A percentile compares a stretch with the other conserved stretches of the same genome.
These are phyloP conservation scores for Neurospora sp. DNA, from an alignment of 495 filamentous ascomycete genomes.

Conservation along the genomic window DNA sequence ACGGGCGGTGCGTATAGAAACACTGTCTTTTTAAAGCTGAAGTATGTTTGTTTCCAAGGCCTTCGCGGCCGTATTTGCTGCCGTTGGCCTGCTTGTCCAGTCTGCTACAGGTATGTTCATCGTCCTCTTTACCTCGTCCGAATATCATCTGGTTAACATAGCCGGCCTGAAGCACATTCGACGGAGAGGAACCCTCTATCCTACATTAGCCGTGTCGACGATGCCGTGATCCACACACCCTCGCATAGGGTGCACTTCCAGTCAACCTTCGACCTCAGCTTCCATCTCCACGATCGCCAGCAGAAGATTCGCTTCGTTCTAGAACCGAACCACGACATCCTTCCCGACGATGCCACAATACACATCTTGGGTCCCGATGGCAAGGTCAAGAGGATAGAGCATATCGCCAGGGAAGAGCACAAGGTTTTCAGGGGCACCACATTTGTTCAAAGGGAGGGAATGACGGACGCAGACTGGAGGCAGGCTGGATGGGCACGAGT, in stretches of 20 bases:
- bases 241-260: slow-evolving; percentile 69
- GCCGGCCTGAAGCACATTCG: slow-evolving; percentile 49
- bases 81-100: slow-evolving; percentile 19
- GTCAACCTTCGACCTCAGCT: slow-evolving; percentile 73
- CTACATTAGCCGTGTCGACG: slow-evolving; percentile 62
- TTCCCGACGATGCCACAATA: slow-evolving; percentile 64
- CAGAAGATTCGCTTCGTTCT: slow-evolving; percentile 70
- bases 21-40: slow-evolving; percentile 1
- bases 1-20: not conserved
- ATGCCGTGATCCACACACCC: slow-evolving; percentile 66
- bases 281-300: slow-evolving; percentile 55
- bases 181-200: slow-evolving; percentile 64
- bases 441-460: slow-evolving; percentile 51
- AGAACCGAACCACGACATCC: slow-evolving; percentile 86
- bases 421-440: slow-evolving; percentile 75
- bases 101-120: slow-evolving; percentile 19
- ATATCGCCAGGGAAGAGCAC: slow-evolving; percentile 59
- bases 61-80: slow-evolving; percentile 24
- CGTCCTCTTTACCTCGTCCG: not conserved
- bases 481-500: slow-evolving; percentile 82
- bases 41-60: slow-evolving; percentile 26
- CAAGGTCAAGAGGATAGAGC: slow-evolving; percentile 46
- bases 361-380: slow-evolving; percentile 64
- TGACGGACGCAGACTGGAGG: slow-evolving; percentile 57
- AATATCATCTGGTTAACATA: slow-evolving; percentile 3